These are phyloP conservation scores for Tetrahymena malaccensis DNA, from an alignment of 73 alveolate species.

Conservation along the genomic window DNA sequence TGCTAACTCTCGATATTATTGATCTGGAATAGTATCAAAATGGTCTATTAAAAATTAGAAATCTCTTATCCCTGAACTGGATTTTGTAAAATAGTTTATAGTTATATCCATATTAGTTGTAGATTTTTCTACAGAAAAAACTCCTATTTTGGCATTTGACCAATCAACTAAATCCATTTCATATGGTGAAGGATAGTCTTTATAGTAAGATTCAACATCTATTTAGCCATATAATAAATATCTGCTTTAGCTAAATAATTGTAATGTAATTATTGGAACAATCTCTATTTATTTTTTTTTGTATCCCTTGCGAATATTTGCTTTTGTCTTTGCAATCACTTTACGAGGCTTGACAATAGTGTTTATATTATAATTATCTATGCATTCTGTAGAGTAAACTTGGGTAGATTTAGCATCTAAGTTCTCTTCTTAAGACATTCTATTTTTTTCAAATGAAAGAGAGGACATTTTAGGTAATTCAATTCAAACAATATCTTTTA, in stretches of 20 bases:
- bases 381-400: background rate
- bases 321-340: background rate
- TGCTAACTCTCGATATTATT: background rate
- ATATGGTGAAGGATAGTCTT: background rate
- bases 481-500: no score
- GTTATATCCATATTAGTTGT: background rate
- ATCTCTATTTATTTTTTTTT: background rate
- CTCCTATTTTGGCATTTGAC: background rate
- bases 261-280: background rate
- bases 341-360: background rate
- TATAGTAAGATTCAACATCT: background rate
- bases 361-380: background rate
- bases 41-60: background rate
- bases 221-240: background rate
- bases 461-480: background rate
- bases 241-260: background rate
- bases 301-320: background rate
- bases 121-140: background rate
- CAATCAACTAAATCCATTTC: background rate
- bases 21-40: background rate
- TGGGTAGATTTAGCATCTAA: background rate
- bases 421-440: background rate
- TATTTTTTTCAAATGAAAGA: background rate
- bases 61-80: background rate
- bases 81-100: background rate